These are phyloP conservation scores for Aspergillus japonicus DNA, from an alignment of 2,329 filamentous ascomycete species.

Conservation along the genomic window DNA sequence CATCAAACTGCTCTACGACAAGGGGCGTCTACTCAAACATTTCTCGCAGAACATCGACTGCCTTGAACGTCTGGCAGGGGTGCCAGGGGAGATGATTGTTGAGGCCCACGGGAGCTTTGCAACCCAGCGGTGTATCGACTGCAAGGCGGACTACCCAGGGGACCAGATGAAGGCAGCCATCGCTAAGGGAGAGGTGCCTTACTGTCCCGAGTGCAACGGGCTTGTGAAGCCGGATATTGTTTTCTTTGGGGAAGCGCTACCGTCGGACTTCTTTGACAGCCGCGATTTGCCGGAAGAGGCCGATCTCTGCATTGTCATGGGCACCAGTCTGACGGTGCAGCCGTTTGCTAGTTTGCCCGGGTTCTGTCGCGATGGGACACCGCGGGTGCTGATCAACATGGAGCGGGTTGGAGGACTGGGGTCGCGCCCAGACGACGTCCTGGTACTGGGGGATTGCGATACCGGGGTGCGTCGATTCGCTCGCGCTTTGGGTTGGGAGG, in stretches of 20 bases:
- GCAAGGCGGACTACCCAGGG: constrained; percentile 68
- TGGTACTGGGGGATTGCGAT: constrained; percentile 81
- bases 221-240: constrained; percentile 93
- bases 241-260: constrained; percentile 81
- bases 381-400: constrained; percentile 82
- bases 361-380: constrained; percentile 60
- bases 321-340: constrained; percentile 82
- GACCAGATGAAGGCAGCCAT: constrained; percentile 72
- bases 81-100: constrained; percentile 76
- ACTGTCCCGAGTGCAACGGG: constrained; percentile 69
- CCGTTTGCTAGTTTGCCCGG: constrained; percentile 82
- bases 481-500: constrained; percentile 75
- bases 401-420: constrained; percentile 80
- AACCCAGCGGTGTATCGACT: constrained; percentile 86
- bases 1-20: constrained; percentile 75
- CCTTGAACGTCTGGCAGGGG: constrained; percentile 81
- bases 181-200: constrained; percentile 65
- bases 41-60: constrained; percentile 99
- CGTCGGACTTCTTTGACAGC: constrained; percentile 63
- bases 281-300: constrained; percentile 58
- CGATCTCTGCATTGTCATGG: constrained; percentile 80
- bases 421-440: constrained; percentile 74
- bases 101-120: constrained; percentile 97
- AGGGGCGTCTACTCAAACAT: constrained; percentile 74
- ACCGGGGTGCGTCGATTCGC: constrained; percentile 75